Base-by-base conservation (phyloP, 1,284 basidiomycete genomes). In the Fomitiporia mediterranea region DNA sequence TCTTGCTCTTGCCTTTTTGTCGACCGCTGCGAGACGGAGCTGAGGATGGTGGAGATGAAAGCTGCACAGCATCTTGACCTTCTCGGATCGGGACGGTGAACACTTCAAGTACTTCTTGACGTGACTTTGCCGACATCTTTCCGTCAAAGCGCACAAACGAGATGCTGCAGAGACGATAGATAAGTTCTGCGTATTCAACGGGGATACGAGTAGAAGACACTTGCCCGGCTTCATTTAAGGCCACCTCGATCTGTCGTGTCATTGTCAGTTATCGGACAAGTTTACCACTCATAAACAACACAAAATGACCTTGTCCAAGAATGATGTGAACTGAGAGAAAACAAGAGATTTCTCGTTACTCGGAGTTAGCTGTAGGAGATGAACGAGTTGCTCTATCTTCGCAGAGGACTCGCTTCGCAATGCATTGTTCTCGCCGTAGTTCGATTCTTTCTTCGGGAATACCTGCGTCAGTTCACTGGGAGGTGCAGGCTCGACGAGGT, bases 261-360 rank as follows among this genome's bases (percentile, higher is more conserved):
- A 37, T 55, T 50, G 51, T 57, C 53, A 57, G 21, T 58, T 46
- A 52, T 28, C 17, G 19, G 11, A 9, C 59, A 13, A 54, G 46
- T n/a, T 44, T 0, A n/a, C 15, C 38, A 52, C 2, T 51, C 17
- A 38, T 19, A 52, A 4, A n/a, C 17, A 30, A 2, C 27, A 30
- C 11, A 35, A 9, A 46, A 69, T 51, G 59, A 86, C 88, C 73
- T 88, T 86, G 69, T 91, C 86, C 57, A 93, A 69, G 70, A 91
- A 93, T 2, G 83, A 81, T 1, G 91, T 94, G 64, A 93, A 94
- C 64, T 92, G 90, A 2, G 86, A 90, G 64, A 93, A 93, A 0
- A 92, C 88, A 1, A 94, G 73, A 1, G 86, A 86, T 69, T 94
- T 94, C 62, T 91, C 88, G 4, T 75, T 78, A 2, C 65, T 60